Percentiles rank a stretch among this genome's conserved stretches.
Evolutionary conservation across 2,329 filamentous ascomycete species (phyloP).

Genomic region (Alternaria tenuissima): DNA sequence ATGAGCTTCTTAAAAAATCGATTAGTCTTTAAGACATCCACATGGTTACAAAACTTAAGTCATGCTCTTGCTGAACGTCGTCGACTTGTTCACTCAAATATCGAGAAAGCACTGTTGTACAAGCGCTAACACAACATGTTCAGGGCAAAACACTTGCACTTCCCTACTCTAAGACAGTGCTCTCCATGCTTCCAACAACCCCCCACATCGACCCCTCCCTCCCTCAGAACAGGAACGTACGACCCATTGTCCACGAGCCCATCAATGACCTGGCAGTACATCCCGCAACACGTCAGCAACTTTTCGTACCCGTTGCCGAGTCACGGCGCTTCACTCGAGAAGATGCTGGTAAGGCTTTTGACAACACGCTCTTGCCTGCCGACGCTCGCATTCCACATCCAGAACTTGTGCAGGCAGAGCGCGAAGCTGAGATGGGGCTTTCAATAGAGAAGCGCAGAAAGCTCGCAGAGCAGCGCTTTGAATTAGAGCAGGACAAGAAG

Average conservation of each 20-base stretch:
- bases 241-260: slow-evolving; percentile 62
- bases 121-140: slow-evolving; percentile 25
- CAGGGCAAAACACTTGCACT: slow-evolving; percentile 80
- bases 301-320: slow-evolving; percentile 71
- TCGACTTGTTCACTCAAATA: background rate
- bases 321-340: slow-evolving; percentile 70
- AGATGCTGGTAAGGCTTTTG: slow-evolving; percentile 70
- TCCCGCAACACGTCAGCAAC: slow-evolving; percentile 61
- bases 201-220: slow-evolving; percentile 50
- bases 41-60: slow-evolving; percentile 82
- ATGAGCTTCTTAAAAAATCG: slow-evolving; percentile 78
- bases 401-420: slow-evolving; percentile 61
- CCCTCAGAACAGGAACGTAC: slow-evolving; percentile 42
- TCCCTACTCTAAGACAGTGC: slow-evolving; percentile 78
- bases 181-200: slow-evolving; percentile 80
- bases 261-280: slow-evolving; percentile 72
- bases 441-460: slow-evolving; percentile 45
- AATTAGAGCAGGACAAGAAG: slow-evolving; percentile 45
- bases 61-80: slow-evolving; percentile 75
- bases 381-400: slow-evolving; percentile 71
- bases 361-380: slow-evolving; percentile 65
- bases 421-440: slow-evolving; percentile 44
- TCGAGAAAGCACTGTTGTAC: background rate
- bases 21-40: slow-evolving; percentile 99
- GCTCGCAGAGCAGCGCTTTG: slow-evolving; percentile 42